A percentile compares a stretch with the other conserved stretches of the same genome.
Evolutionary conservation across 2,329 filamentous ascomycete species (phyloP).

Genomic region (Fulvia fulva): DNA sequence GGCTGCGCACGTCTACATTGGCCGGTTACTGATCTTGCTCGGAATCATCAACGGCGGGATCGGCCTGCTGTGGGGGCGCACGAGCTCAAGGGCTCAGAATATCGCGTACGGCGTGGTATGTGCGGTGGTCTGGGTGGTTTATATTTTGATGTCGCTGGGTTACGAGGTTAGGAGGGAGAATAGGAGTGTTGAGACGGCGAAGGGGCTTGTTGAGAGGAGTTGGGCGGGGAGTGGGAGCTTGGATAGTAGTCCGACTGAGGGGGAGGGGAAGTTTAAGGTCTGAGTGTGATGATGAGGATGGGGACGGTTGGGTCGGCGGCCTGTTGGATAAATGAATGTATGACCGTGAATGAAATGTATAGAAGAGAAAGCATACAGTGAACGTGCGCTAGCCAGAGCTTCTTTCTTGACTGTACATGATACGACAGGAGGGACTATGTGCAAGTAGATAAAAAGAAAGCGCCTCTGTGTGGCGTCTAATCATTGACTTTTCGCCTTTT

Average conservation of each 20-base stretch:
- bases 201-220: neutral
- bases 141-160: neutral
- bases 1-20: slow-evolving; percentile 1
- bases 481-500: neutral
- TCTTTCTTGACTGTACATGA: neutral
- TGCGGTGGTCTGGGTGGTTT: slow-evolving; percentile 1
- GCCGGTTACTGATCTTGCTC: neutral
- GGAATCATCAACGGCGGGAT: slow-evolving; percentile 2
- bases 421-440: neutral
- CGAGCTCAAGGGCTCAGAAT: neutral
- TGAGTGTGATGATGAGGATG: no score
- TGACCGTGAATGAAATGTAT: neutral
- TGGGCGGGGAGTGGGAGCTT: neutral
- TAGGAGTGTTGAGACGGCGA: neutral
- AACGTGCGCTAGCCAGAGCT: neutral
- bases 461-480: neutral
- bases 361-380: neutral
- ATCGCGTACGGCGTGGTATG: slow-evolving; percentile 4
- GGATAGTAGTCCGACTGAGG: neutral
- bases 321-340: neutral
- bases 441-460: neutral
- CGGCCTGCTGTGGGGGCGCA: neutral
- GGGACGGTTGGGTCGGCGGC: no score
- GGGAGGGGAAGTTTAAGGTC: neutral
- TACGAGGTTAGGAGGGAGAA: slow-evolving; percentile 1